A percentile compares a stretch with the other conserved stretches of the same genome.
Conservation (phyloP, 148 eudicot species). For the Silene latifolia region DNA sequence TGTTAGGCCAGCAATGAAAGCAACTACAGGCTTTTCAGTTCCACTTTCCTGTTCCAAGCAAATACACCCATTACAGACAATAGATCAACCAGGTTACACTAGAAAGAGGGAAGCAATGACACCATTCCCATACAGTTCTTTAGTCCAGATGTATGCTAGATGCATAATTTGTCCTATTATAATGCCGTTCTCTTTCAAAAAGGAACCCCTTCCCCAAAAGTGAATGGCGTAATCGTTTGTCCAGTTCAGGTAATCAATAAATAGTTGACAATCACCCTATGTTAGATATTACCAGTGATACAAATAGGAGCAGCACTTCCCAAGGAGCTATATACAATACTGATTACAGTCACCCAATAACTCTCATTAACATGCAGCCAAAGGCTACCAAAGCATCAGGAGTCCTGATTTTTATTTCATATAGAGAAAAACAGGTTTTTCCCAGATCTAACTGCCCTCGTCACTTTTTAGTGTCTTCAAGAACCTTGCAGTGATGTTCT, state of each 20-base stretch:
- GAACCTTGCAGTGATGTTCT: too few species aligned
- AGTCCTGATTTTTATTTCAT: too few species aligned
- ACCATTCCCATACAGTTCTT: background rate
- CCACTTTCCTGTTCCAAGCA: conserved; percentile 78
- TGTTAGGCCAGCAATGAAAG: conserved; percentile 96
- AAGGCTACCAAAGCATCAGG: too few species aligned
- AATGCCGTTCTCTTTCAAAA: background rate
- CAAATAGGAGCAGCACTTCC: background rate
- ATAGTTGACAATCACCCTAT: background rate
- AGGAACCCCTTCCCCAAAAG: background rate
- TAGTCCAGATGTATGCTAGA: background rate
- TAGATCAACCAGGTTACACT: background rate
- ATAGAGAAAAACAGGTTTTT: too few species aligned
- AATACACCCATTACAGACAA: background rate
- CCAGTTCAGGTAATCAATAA: background rate
- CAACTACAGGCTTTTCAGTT: conserved; percentile 91
- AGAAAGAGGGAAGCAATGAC: background rate
- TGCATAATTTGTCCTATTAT: background rate
- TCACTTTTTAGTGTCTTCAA: too few species aligned
- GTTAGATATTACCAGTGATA: background rate
- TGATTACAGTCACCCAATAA: too few species aligned
- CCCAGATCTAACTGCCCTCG: too few species aligned
- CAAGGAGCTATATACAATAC: background rate
- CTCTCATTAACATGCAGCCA: too few species aligned
- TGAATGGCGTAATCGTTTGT: background rate